Evolutionary conservation across 2,329 filamentous ascomycete genomes (phyloP).

Genomic region (Zasmidium citrigriseum): DNA sequence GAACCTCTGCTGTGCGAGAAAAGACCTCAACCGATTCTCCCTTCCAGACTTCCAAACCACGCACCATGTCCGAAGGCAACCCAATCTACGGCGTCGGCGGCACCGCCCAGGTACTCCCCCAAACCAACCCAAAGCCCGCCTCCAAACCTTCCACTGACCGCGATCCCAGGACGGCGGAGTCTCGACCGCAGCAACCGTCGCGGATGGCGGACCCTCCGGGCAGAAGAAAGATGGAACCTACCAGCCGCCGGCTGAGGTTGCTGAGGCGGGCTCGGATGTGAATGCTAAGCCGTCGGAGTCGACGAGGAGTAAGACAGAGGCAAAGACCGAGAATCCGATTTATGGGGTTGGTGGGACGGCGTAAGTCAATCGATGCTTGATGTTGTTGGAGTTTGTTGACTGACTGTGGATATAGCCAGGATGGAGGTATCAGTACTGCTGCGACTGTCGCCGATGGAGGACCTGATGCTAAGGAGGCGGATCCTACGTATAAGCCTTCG

Average conservation of each 20-base stretch:
- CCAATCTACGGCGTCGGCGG: not conserved
- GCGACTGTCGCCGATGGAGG: not conserved
- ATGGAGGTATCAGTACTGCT: not conserved
- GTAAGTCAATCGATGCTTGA: no score
- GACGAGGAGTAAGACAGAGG: not conserved
- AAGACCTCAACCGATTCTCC: no score
- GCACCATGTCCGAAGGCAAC: not conserved
- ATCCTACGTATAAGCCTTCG: not conserved
- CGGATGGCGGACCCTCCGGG: slow-evolving; percentile 18
- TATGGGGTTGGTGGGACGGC: not conserved
- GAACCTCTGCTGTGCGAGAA: no score
- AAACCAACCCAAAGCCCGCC: no score
- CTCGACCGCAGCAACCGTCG: slow-evolving; percentile 25
- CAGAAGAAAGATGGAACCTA: slow-evolving; percentile 12
- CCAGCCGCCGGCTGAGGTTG: slow-evolving; percentile 1
- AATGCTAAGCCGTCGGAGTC: no score
- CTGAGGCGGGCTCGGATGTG: no score
- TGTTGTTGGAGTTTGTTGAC: not conserved
- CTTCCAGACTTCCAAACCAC: no score
- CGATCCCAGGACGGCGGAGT: slow-evolving; percentile 26
- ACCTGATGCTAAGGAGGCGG: not conserved
- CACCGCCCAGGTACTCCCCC: no score
- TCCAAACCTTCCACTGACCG: no score
- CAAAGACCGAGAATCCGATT: not conserved
- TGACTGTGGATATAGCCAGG: not conserved